Conservation (phyloP, 108 stramenopile species). For the Pseudonitzschia multistriata region DNA sequence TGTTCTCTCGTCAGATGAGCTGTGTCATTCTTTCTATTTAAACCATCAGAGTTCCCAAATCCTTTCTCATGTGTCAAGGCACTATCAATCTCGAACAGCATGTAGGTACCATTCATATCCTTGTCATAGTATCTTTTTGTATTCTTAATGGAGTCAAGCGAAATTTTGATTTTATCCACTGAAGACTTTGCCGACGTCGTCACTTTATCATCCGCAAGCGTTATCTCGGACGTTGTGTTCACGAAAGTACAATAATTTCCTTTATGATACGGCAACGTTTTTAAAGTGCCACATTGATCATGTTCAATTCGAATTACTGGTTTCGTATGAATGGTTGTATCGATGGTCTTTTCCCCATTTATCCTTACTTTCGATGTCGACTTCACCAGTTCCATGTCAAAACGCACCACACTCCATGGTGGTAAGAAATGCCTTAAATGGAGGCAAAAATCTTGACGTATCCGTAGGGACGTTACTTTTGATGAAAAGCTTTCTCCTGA, state of each 20-base stretch:
- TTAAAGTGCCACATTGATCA: not conserved
- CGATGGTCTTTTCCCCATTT: not conserved
- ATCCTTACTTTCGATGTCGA: conserved; percentile 4
- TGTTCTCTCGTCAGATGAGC: too few relatives aligned
- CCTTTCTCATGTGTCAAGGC: too few relatives aligned
- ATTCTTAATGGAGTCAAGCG: not conserved
- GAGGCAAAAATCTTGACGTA: conserved; percentile 31
- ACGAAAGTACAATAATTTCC: not conserved
- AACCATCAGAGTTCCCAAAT: too few relatives aligned
- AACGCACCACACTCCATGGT: not conserved
- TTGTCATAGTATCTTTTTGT: too few relatives aligned
- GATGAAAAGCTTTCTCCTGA: not conserved
- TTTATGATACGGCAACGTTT: not conserved
- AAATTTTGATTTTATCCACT: not conserved
- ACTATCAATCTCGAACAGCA: too few relatives aligned
- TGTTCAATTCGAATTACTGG: conserved; percentile 5
- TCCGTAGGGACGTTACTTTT: conserved; percentile 16
- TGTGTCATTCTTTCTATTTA: too few relatives aligned
- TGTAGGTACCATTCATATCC: too few relatives aligned
- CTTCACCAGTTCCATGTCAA: conserved; percentile 22
- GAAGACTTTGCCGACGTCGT: not conserved
- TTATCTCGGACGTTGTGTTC: not conserved
- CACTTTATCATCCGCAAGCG: not conserved
- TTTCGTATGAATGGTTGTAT: not conserved
- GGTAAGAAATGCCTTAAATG: conserved; percentile 16